Percentiles rank a stretch among this genome's conserved stretches.
These are phyloP conservation scores for Miscanthus sacchariflorus DNA, from an alignment of 202 grass and related monocot genomes.

Conservation along the genomic window DNA sequence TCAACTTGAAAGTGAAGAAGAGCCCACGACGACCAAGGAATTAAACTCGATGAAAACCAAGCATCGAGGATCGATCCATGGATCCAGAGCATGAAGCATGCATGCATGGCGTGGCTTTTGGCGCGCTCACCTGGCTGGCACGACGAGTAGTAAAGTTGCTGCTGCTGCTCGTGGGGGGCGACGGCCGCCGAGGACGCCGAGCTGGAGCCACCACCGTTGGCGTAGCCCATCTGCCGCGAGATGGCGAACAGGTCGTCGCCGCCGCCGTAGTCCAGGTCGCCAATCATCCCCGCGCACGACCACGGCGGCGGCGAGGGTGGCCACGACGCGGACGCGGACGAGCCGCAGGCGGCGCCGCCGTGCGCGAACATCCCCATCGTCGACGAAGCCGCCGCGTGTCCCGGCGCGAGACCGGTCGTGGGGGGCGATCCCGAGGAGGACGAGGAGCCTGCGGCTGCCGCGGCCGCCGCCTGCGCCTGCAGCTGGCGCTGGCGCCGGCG, in stretches of 20 bases:
- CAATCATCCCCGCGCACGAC: constrained; percentile 45
- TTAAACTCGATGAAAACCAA: not conserved
- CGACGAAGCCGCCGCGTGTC: constrained; percentile 20
- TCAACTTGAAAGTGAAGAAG: not conserved
- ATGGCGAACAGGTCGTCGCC: constrained; percentile 89
- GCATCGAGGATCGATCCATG: not conserved
- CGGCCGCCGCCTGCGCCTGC: constrained; percentile 51
- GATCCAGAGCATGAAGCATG: not conserved
- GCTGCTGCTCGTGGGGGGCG: constrained; percentile 37
- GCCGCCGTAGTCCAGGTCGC: constrained; percentile 43
- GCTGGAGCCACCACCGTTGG: constrained; percentile 47
- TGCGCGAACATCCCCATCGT: constrained; percentile 44
- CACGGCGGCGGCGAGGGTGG: constrained; percentile 46
- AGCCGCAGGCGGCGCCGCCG: constrained; percentile 36
- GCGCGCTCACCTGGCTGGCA: constrained; percentile 5
- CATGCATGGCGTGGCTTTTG: not conserved
- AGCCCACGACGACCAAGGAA: not conserved
- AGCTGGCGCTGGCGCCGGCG: constrained; percentile 89
- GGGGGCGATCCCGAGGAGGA: constrained; percentile 41
- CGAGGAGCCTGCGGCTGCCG: constrained; percentile 21
- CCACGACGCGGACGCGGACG: constrained; percentile 49
- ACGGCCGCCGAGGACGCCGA: constrained; percentile 29
- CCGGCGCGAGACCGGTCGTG: not conserved
- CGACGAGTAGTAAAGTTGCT: not conserved
- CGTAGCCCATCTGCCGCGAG: constrained; percentile 76